These are phyloP conservation scores for Leersia perrieri DNA, from an alignment of 176 grass and related monocot species.

Conservation along the genomic window DNA sequence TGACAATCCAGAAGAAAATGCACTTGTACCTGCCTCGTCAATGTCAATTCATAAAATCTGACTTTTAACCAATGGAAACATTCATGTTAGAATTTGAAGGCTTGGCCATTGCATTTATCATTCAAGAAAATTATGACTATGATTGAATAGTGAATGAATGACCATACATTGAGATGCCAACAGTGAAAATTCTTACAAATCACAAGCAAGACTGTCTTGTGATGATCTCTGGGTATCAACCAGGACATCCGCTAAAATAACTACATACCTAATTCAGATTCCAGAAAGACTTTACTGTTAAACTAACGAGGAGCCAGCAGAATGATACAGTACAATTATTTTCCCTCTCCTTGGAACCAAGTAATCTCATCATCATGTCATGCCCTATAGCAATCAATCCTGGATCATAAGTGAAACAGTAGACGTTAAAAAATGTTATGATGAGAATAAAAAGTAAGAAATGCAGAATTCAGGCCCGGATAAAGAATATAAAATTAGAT, in stretches of 20 bases:
- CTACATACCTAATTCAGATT: background rate
- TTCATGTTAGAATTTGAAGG: background rate
- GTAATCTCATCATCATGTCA: background rate
- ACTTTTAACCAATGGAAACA: background rate
- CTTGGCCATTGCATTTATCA: background rate
- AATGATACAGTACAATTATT: background rate
- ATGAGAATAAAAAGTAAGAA: background rate
- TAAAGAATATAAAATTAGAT: background rate
- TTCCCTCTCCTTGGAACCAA: background rate
- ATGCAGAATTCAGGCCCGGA: background rate
- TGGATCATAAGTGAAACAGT: conserved; percentile 1
- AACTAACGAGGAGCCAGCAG: background rate
- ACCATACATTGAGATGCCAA: background rate
- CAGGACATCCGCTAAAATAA: background rate
- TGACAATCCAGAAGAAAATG: conserved; percentile 26
- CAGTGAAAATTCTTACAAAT: background rate
- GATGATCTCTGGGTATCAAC: background rate
- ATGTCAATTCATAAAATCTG: background rate
- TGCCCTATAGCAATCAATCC: conserved; percentile 35
- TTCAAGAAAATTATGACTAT: background rate
- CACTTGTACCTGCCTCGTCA: background rate
- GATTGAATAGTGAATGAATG: background rate
- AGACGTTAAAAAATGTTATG: conserved; percentile 8
- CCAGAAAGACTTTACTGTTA: conserved; percentile 22
- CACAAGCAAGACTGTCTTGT: conserved; percentile 6